A percentile compares a stretch with the other conserved stretches of the same genome.
Conservation (phyloP, 139 green algal species). For the Asterochloris erici region DNA sequence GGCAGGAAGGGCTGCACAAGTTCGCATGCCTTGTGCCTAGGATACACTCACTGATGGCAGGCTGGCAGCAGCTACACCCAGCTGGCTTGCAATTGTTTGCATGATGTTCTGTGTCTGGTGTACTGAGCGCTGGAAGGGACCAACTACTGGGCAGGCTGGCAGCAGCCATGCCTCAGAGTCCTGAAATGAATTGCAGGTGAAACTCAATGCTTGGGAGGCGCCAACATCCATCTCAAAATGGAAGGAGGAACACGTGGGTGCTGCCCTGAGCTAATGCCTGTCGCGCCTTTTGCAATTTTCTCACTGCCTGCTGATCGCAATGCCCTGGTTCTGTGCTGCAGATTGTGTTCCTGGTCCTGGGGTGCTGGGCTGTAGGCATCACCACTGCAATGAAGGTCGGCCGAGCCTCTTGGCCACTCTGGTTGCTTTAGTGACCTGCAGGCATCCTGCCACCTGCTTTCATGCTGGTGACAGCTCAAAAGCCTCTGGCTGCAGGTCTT, state of each 20-base stretch:
- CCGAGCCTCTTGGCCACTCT: too few species aligned
- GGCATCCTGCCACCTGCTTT: too few species aligned
- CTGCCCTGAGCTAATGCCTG: background rate
- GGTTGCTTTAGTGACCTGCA: too few species aligned
- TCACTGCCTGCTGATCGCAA: background rate
- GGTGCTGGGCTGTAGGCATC: constrained; percentile 47
- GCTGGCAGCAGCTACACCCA: background rate
- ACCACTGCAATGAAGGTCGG: constrained; percentile 35
- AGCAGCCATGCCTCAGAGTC: constrained; percentile 45
- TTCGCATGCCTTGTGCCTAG: background rate
- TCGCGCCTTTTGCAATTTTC: background rate
- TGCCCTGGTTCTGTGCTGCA: constrained; percentile 19
- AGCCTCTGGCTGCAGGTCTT: too few species aligned
- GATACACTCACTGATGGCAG: background rate
- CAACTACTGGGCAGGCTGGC: background rate
- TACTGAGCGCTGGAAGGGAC: background rate
- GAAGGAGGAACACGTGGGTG: constrained; percentile 52
- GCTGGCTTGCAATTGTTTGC: background rate
- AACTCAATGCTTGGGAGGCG: constrained; percentile 43
- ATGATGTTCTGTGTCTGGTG: background rate
- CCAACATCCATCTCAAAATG: constrained; percentile 37
- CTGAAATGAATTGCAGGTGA: too few species aligned
- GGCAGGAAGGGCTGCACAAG: too few species aligned
- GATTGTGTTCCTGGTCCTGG: constrained; percentile 55
- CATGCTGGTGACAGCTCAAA: too few species aligned